These are phyloP conservation scores for Dentipellis sp. DNA, from an alignment of 768 basidiomycete genomes.

Conservation along the genomic window DNA sequence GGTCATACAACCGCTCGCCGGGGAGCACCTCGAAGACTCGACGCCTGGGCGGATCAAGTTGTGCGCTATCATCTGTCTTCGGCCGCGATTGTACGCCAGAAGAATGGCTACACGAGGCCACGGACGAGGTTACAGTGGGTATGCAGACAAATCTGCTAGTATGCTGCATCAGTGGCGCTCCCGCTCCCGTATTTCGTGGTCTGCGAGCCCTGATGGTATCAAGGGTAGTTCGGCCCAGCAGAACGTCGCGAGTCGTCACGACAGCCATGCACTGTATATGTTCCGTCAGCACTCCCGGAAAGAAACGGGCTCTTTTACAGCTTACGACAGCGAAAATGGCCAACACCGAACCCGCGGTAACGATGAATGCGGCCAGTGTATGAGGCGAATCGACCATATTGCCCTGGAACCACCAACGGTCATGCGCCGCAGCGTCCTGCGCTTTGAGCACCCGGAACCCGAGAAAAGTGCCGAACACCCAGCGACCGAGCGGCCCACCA, in stretches of 20 bases:
- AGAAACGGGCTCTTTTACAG: neutral
- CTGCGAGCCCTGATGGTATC: slow-evolving; percentile 2
- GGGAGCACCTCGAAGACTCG: slow-evolving; percentile 4
- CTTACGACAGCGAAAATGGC: slow-evolving; percentile 10
- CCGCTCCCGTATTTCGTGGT: neutral
- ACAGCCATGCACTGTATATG: slow-evolving; percentile 6
- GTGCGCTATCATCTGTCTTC: no score
- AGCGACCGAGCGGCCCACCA: slow-evolving; percentile 15
- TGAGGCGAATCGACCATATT: slow-evolving; percentile 10
- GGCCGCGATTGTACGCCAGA: neutral
- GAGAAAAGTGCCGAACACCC: slow-evolving; percentile 10
- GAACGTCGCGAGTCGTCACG: slow-evolving; percentile 2
- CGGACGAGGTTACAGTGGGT: neutral
- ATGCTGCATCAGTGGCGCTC: neutral
- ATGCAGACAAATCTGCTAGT: slow-evolving; percentile 9
- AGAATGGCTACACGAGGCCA: neutral
- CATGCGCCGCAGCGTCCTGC: neutral
- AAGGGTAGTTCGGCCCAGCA: slow-evolving; percentile 9
- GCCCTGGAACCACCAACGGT: slow-evolving; percentile 5
- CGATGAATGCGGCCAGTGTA: slow-evolving; percentile 2
- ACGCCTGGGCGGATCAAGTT: neutral
- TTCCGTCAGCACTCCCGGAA: neutral
- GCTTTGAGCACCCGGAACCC: slow-evolving; percentile 10
- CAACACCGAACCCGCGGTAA: slow-evolving; percentile 1
- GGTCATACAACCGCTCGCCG: slow-evolving; percentile 12